Evolutionary conservation across 306 rosid genomes (phyloP).

Genomic region (Cicer chorassanicum): DNA sequence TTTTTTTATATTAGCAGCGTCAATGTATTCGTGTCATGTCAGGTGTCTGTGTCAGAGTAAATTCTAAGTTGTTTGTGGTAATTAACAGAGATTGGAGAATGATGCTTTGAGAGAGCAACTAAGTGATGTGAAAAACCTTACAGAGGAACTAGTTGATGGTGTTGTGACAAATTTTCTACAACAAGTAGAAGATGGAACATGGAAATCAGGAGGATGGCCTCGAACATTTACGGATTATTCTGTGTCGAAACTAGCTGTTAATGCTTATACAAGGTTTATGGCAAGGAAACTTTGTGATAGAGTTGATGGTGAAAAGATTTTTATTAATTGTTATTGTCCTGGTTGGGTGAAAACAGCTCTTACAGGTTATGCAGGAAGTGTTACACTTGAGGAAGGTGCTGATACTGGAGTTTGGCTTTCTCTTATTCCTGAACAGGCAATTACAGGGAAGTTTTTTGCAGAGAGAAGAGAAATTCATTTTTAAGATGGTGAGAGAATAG

Average conservation of each 20-base stretch:
- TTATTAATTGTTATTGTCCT: conserved; percentile 81
- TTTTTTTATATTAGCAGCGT: no score
- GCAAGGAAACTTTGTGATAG: conserved; percentile 61
- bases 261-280: conserved; percentile 75
- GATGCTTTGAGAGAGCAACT: conserved; percentile 65
- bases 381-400: conserved; percentile 82
- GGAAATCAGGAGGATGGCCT: conserved; percentile 90
- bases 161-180: conserved; percentile 58
- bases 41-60: no score
- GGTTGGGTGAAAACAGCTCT: conserved; percentile 97
- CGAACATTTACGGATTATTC: conserved; percentile 77
- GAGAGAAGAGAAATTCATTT: conserved; percentile 84
- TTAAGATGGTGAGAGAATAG: conserved; percentile 31
- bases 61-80: background rate
- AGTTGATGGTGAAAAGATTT: conserved; percentile 71
- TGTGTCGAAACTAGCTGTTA: conserved; percentile 80
- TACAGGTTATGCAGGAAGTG: conserved; percentile 84
- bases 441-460: conserved; percentile 76
- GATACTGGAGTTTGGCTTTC: conserved; percentile 95
- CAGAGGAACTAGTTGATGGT: conserved; percentile 68
- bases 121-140: conserved; percentile 53
- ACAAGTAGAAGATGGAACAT: conserved; percentile 81
- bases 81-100: conserved; percentile 64
- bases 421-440: conserved; percentile 79
- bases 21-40: no score